Evolutionary conservation across 805 yeast species (phyloP), one percentile per base, ranked within the genome.

Genomic region (Wickerhamomyces mucosus): DNA sequence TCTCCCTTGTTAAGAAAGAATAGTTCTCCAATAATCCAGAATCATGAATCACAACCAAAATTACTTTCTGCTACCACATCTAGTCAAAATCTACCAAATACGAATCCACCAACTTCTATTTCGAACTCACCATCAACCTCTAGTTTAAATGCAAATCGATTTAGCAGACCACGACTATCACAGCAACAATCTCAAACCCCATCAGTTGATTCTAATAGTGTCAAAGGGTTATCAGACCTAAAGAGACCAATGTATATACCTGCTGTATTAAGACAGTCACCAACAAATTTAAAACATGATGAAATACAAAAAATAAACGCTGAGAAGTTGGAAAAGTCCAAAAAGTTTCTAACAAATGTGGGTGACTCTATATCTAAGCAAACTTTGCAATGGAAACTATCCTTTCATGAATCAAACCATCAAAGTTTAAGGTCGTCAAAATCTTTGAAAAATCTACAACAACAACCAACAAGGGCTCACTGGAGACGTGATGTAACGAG

Each of bases 171-270:
- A 9, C 21, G 5, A 18, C 21, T 20, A 18, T 11, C 12, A 20
- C 20, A 18, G 10, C 34, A 28, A 27, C 29, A 19, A 24, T 31
- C 13, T 9, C 26, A 23, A 12, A 15, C 26, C 16, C 7, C 26
- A 5, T 23, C 26, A 9, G 15, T 23, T 13, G 26, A 23, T 12
- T 23, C 26, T 16, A 18, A 42, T n/a, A 38, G 32, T 18, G 17
- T 28, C 32, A 37, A 76, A 50, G 94, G 85, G 47, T 74, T 86
- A 39, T 74, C 75, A 35, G 79, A 78, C 28, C 88, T 85, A 40
- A 72, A 85, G 52, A 79, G 83, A 47, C 96, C 96, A 8, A 61
- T 88, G 61, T 88, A 85, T 48, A 66, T 81, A 0, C 97, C 97
- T 0, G 96, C 96, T 0, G 97, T 88, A 9, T 62, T 88, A 32